Evolutionary conservation across 345 rosid genomes (phyloP).

Genomic region (Stellera chamaejasme): DNA sequence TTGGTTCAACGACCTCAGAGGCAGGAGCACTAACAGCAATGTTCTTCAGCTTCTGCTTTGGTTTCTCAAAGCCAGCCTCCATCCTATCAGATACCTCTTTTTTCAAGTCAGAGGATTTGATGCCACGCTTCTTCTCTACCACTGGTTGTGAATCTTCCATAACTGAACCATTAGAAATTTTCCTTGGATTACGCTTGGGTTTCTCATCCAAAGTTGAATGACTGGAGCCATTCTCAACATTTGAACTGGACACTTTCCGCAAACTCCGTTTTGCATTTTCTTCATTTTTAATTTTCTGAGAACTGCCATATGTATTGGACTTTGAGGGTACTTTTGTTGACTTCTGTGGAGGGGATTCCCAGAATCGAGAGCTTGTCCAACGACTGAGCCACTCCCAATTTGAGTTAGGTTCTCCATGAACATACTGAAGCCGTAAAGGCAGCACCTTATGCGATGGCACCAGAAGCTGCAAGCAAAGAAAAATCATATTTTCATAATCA

Average conservation of each 20-base stretch:
- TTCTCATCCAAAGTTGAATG: conserved; percentile 33
- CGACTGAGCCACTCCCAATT: conserved; percentile 62
- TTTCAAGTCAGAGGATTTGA: conserved; percentile 31
- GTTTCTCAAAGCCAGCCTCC: conserved; percentile 37
- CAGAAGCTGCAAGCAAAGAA: conserved; percentile 46
- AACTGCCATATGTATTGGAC: conserved; percentile 26
- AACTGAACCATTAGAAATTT: conserved; percentile 23
- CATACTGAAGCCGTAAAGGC: conserved; percentile 48
- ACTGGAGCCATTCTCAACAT: conserved; percentile 28
- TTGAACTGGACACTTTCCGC: conserved; percentile 32
- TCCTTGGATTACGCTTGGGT: conserved; percentile 39
- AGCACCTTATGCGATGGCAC: conserved; percentile 26
- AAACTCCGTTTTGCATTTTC: conserved; percentile 36
- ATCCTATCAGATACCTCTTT: conserved; percentile 33
- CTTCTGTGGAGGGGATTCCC: conserved; percentile 37
- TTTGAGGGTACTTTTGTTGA: conserved; percentile 25
- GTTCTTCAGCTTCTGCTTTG: conserved; percentile 32
- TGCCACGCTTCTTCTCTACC: conserved; percentile 43
- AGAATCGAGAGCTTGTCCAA: conserved; percentile 55
- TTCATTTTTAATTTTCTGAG: conserved; percentile 27
- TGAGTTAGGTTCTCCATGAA: conserved; percentile 50
- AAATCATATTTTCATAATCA: conserved; percentile 9
- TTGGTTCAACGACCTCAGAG: conserved; percentile 27
- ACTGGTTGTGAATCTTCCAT: conserved; percentile 38
- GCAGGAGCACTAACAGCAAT: conserved; percentile 19